Evolutionary conservation across 495 filamentous ascomycete genomes (phyloP).

Genomic region (Pyrenula aspistea): DNA sequence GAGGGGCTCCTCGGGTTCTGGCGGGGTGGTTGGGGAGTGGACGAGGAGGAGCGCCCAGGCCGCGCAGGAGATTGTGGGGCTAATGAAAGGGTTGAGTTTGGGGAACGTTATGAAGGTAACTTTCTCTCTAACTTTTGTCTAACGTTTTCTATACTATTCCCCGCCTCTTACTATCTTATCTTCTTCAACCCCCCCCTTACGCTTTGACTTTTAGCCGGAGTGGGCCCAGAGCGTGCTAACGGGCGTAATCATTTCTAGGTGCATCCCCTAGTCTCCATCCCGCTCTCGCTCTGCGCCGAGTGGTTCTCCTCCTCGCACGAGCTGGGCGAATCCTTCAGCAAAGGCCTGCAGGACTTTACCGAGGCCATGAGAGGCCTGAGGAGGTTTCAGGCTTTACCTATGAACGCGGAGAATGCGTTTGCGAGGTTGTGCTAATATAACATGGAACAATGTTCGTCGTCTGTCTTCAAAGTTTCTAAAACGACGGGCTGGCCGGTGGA

Average conservation of each 20-base stretch:
- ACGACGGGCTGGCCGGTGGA: too few species aligned
- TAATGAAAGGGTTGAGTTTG: slow-evolving; percentile 27
- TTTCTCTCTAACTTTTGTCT: not conserved
- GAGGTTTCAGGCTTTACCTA: not conserved
- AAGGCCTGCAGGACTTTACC: not conserved
- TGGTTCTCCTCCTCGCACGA: slow-evolving; percentile 1
- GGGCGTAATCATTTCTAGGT: too few species aligned
- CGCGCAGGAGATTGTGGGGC: slow-evolving; percentile 24
- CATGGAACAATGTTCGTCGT: too few species aligned
- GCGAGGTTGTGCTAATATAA: too few species aligned
- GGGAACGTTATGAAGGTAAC: slow-evolving; percentile 27
- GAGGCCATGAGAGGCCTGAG: not conserved
- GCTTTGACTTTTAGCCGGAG: too few species aligned
- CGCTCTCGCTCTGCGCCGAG: slow-evolving; percentile 8
- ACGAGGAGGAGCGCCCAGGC: slow-evolving; percentile 21
- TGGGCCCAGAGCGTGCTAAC: too few species aligned
- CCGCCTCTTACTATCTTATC: not conserved
- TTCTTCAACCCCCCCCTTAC: not conserved
- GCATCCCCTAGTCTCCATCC: slow-evolving; percentile 6
- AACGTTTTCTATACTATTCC: not conserved
- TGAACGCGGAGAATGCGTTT: not conserved
- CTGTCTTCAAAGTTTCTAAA: too few species aligned
- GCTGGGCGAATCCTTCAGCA: not conserved
- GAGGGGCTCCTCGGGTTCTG: not conserved
- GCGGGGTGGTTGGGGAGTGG: slow-evolving; percentile 14